Evolutionary conservation across 2,329 filamentous ascomycete species (phyloP).

Genomic region (Lasiodiplodia theobromae): DNA sequence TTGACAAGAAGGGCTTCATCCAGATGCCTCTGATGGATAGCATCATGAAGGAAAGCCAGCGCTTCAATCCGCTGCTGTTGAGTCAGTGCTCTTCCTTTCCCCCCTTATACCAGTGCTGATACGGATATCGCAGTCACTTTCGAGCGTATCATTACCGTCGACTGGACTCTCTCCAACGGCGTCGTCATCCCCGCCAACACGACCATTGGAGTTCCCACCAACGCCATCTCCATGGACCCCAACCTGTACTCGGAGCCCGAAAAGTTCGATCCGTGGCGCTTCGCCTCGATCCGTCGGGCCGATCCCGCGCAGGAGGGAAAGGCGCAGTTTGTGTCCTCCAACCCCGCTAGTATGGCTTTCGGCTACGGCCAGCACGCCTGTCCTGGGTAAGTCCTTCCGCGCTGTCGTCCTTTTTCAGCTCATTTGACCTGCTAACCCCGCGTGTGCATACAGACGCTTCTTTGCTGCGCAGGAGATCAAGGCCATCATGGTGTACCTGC

Average conservation of each 20-base stretch:
- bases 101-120: neutral
- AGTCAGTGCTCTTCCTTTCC: neutral
- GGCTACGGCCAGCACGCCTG: slow-evolving; percentile 44
- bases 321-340: slow-evolving; percentile 40
- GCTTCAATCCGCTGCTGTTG: slow-evolving; percentile 30
- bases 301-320: slow-evolving; percentile 30
- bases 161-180: slow-evolving; percentile 34
- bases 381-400: slow-evolving; percentile 41
- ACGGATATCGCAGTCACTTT: slow-evolving; percentile 25
- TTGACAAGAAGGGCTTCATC: slow-evolving; percentile 27
- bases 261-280: slow-evolving; percentile 32
- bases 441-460: slow-evolving; percentile 34
- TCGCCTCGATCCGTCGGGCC: slow-evolving; percentile 18
- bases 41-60: slow-evolving; percentile 34
- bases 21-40: slow-evolving; percentile 33
- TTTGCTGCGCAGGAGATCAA: slow-evolving; percentile 45
- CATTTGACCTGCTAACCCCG: slow-evolving; percentile 16
- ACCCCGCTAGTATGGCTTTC: slow-evolving; percentile 36
- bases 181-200: slow-evolving; percentile 30
- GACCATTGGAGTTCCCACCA: slow-evolving; percentile 30
- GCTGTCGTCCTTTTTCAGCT: too few relatives aligned
- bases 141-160: slow-evolving; percentile 30
- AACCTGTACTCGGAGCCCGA: slow-evolving; percentile 28
- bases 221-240: slow-evolving; percentile 30
- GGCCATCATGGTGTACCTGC: slow-evolving; percentile 40